Base-by-base conservation (phyloP, 352 stramenopile species). In the Pythium coloratum region DNA sequence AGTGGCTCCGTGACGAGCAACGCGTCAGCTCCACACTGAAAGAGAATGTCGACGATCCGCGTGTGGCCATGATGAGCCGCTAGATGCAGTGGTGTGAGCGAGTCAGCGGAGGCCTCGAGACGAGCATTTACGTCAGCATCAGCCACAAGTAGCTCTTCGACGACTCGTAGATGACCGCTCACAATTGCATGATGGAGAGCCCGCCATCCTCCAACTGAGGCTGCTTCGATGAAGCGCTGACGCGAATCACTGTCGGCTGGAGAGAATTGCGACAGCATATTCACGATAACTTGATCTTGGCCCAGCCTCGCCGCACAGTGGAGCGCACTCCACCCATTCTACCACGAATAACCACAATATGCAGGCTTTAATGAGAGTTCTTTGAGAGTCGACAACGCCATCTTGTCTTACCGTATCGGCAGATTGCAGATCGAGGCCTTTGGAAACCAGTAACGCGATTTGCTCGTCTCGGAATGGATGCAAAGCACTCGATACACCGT, bases 281-380 rank as follows among this genome's bases (percentile, higher is more conserved):
- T 66, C 9, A 50, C 64, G 1, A 84, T 47, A 18, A 76, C 72
- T 3, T 60, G 50, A 34, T 62, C 44, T 55, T 82, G 64, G 6
- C 74, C 77, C 1, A 80, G 47, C 36, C 74, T 62, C 1, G 70
- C 72, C 28, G 74, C 76, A 69, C 74, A 78, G 26, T 84, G 76
- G 0, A 82, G 42, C 12, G 77, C 69, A 40, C 74, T 78, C 64
- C 60, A 78, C 12, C 72, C 67, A 20, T 70, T 62, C 67, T 77
- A 57, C 57, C 38, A 8, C 18, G 53, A 67, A 40, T 12, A 62
- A 13, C 47, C 20, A 24, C 20, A 24, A 0, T 24, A 24, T 24
- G 20, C 20, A 24, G 20, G 20, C 20, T 24, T 24, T 24, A 24
- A 24, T 24, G 20, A 24, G 20, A 24, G 20, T 24, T 24, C 20